Conservation (phyloP, 208 protist genomes). For the Leishmania major region DNA sequence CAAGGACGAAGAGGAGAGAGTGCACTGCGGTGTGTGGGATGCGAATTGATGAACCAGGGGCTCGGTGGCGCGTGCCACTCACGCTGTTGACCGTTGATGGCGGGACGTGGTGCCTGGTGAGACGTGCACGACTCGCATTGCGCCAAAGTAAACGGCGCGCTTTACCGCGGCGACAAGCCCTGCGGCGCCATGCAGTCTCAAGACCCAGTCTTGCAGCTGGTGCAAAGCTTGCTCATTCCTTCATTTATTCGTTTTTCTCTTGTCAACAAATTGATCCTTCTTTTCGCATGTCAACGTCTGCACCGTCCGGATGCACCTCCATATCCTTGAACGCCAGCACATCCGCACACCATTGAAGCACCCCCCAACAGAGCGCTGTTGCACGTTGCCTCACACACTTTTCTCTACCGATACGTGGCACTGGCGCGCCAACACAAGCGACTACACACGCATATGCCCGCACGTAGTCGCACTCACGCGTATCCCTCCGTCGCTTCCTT, state of each 20-base stretch:
- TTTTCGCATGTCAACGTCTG: background rate
- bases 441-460: background rate
- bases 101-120: background rate
- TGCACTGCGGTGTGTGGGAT: background rate
- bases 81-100: background rate
- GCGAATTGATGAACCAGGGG: background rate
- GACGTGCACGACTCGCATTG: background rate
- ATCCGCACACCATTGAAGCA: background rate
- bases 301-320: background rate
- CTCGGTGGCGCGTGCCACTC: background rate
- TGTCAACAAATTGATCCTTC: background rate
- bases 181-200: background rate
- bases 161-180: background rate
- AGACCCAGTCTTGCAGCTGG: background rate
- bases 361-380: background rate
- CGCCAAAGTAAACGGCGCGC: background rate
- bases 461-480: background rate
- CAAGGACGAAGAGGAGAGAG: background rate
- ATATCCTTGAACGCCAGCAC: background rate
- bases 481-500: background rate
- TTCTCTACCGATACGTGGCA: background rate
- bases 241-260: background rate
- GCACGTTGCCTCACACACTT: background rate
- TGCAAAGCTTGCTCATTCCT: background rate
- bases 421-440: background rate